Evolutionary conservation across 257 asterid species (phyloP), one percentile per base, ranked within the genome.

Genomic region (Eustoma russellianum): DNA sequence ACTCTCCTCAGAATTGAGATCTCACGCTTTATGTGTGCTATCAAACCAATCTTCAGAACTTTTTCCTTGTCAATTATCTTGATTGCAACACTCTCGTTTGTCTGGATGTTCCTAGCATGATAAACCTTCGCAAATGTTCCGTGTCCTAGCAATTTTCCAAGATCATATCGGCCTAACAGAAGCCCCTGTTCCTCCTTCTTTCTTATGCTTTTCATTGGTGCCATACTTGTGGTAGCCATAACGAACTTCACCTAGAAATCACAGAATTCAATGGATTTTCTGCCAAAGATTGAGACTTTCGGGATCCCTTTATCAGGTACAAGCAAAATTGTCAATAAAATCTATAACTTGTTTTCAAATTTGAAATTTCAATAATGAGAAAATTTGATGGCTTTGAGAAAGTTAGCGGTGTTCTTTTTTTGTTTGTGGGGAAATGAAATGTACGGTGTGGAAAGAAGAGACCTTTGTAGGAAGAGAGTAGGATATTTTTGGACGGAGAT

Each of bases 1-100:
- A 90, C 98, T 13, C 95, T 64, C 43, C 94, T 62, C 62, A 90
- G 67, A 35, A 90, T 86, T 12, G 98, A 83, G 87, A 90, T 86
- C 92, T 90, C 98, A 28, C 96, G 83, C 68, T 90, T 86, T 66
- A 90, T 78, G 59, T 90, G 96, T 0, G 74, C 78, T 7, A 68
- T 86, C 3, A 90, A 62, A 44, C 98, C 98, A 5, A 81, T 80
- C 51, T 86, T 86, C 14, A 83, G 64, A 62, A 90, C 73, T 73
- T 86, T 90, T 68, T 83, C 98, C 53, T 90, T 90, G 5, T 66
- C 82, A 12, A 76, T 74, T 41, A 71, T 74, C 46, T 79, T 79
- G 55, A 79, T 70, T 33, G 86, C 86, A 3, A 79, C 83, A 66
- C 71, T 73, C 62, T 56, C 69, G 16, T 65, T 73, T 14, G 80